Evolutionary conservation across 768 basidiomycete genomes (phyloP).

Genomic region (Hysterangium stoloniferum): DNA sequence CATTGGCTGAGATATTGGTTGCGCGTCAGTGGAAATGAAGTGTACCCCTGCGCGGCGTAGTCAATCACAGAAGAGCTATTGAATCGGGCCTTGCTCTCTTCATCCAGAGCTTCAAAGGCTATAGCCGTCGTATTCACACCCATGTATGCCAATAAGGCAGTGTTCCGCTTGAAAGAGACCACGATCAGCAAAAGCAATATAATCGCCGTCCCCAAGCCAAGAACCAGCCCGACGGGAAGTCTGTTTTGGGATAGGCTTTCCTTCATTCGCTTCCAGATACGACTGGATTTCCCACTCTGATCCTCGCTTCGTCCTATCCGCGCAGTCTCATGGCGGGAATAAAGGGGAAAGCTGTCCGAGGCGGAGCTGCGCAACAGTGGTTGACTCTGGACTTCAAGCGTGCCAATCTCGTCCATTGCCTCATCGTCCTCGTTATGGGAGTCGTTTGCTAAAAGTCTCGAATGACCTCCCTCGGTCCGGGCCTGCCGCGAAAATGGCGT

Average conservation of each 20-base stretch:
- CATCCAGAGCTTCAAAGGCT: conserved; percentile 11
- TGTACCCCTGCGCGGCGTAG: conserved; percentile 28
- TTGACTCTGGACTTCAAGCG: conserved; percentile 5
- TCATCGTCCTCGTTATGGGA: conserved; percentile 36
- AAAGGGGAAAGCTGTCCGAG: background rate
- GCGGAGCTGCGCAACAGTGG: conserved; percentile 2
- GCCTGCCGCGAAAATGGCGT: conserved; percentile 54
- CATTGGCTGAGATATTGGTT: conserved; percentile 53
- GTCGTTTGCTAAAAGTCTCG: background rate
- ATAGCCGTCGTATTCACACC: conserved; percentile 23
- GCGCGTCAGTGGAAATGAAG: conserved; percentile 49
- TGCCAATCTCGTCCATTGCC: conserved; percentile 23
- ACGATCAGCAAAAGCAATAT: conserved; percentile 39
- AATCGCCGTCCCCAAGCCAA: conserved; percentile 38
- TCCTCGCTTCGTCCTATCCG: conserved; percentile 37
- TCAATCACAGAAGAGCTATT: conserved; percentile 13
- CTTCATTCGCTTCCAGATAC: conserved; percentile 6
- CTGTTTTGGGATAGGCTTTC: conserved; percentile 22
- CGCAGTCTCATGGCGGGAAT: conserved; percentile 4
- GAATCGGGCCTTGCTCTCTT: conserved; percentile 11
- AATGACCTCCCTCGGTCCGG: conserved; percentile 39
- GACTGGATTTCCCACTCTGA: conserved; percentile 14
- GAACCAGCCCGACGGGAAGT: conserved; percentile 30
- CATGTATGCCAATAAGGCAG: conserved; percentile 37
- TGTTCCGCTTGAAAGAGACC: conserved; percentile 44